Base-by-base conservation (phyloP, 495 filamentous ascomycete genomes). In the Niebla homalea region DNA sequence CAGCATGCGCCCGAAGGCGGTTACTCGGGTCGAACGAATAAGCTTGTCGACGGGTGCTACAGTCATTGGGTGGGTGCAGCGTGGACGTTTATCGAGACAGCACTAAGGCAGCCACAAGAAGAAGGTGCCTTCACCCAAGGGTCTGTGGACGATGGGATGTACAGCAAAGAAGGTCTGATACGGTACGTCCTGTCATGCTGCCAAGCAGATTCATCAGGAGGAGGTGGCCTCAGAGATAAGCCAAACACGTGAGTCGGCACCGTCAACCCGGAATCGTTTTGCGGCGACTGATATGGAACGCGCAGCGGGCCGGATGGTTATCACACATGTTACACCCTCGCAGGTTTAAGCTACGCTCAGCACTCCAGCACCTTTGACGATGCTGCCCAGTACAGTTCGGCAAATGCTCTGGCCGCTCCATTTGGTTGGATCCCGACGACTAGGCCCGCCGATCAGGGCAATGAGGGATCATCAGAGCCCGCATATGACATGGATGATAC, bases 41-140 rank as follows among this genome's bases (percentile, higher is more conserved):
- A 98, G 66, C 73, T 98, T 7, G 89, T 97, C 20, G 92, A 98
- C 65, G 92, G 90, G 43, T 98, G 92, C 64, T 97, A 98, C 67
- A 90, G 85, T 64, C 89, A 94, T 59, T 98, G 92, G 92, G 84
- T 95, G 10, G 92, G 93, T 5, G 85, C 82, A 25, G 96, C 89
- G 64, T 98, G 89, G 82, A 80, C 90, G 36, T 64, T 98, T 52
- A 66, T 97, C 50, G 83, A 94, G 62, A 89, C 86, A n/a, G 81
- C 80, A 43, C 66, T 89, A 36, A 67, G 73, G 49, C 79, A 77
- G 4, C 64, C 68, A 37, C 69, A 66, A 36, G 41, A 52, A 32
- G 53, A 54, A 7, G 44, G 8, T 7, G 5, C 29, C 10, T 42
- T 32, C 23, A 48, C n/a, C 11, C 7, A 19, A 11, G 36, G 47